Percentiles rank a stretch among this genome's conserved stretches.
These are phyloP conservation scores for Yarrowia divulgata DNA, from an alignment of 805 yeast genomes.

Conservation along the genomic window DNA sequence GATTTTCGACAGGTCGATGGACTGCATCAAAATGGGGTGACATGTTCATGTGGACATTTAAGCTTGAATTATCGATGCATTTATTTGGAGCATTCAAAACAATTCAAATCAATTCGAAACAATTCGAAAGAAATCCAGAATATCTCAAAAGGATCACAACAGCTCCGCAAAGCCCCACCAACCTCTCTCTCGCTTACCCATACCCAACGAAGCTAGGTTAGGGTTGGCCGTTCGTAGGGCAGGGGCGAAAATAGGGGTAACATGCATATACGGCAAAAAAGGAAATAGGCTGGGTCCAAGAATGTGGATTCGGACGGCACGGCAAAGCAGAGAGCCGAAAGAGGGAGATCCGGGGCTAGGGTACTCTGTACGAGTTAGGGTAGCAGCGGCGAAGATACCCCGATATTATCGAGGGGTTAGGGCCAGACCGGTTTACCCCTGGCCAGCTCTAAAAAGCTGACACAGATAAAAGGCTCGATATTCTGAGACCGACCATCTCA, in stretches of 20 bases:
- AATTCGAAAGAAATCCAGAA: neutral
- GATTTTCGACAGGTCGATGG: too few species aligned
- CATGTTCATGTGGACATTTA: too few species aligned
- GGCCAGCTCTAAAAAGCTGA: too few species aligned
- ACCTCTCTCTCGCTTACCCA: conserved; percentile 1
- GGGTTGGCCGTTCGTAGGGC: neutral
- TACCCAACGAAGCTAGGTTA: conserved; percentile 9
- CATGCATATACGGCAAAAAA: conserved; percentile 23
- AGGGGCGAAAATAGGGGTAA: conserved; percentile 8
- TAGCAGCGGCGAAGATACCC: too few species aligned
- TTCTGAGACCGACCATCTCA: neutral
- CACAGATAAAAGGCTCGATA: neutral
- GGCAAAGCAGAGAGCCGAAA: neutral
- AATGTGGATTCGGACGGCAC: neutral
- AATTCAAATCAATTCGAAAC: too few species aligned
- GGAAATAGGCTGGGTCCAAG: conserved; percentile 6
- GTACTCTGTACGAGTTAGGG: neutral
- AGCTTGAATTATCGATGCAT: too few species aligned
- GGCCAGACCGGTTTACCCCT: neutral
- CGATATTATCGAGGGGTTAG: neutral
- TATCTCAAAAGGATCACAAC: neutral
- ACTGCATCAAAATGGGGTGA: too few species aligned
- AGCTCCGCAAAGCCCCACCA: too few species aligned
- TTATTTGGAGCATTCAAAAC: neutral
- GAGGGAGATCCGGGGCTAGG: neutral